Percentiles rank a stretch among this genome's conserved stretches.
These are phyloP conservation scores for Metarhizium anisopliae DNA, from an alignment of 2,329 filamentous ascomycete genomes.

Conservation along the genomic window DNA sequence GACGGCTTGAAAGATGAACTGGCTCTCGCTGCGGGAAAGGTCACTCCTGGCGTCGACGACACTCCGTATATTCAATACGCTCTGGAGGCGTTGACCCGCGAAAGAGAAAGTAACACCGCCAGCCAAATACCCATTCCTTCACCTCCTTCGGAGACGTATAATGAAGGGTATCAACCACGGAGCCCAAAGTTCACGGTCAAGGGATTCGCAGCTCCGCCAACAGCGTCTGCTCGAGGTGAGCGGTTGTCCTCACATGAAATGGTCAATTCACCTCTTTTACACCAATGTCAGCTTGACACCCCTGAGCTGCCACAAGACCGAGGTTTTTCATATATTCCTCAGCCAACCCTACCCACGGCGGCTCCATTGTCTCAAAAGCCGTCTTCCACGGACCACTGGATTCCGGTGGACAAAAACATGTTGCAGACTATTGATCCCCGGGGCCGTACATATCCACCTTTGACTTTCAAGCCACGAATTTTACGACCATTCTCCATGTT, in stretches of 20 bases:
- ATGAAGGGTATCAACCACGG: conserved; percentile 18
- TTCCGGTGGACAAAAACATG: conserved; percentile 24
- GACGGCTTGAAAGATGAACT: conserved; percentile 42
- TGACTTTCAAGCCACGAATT: conserved; percentile 64
- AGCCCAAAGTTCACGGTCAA: background rate
- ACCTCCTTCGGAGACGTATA: conserved; percentile 22
- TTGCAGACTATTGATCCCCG: conserved; percentile 28
- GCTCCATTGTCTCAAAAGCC: conserved; percentile 1
- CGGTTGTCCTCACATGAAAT: background rate
- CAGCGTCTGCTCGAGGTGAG: background rate
- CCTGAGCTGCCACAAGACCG: background rate
- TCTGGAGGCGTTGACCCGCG: conserved; percentile 74
- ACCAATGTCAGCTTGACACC: background rate
- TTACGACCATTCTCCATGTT: conserved; percentile 59
- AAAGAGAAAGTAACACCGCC: conserved; percentile 52
- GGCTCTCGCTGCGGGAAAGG: conserved; percentile 38
- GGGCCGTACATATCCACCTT: conserved; percentile 32
- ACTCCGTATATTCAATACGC: conserved; percentile 85
- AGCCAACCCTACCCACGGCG: conserved; percentile 3
- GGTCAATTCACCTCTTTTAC: background rate
- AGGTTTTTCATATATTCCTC: background rate
- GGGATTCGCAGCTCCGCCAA: background rate
- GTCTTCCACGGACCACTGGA: conserved; percentile 16
- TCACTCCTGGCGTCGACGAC: conserved; percentile 74
- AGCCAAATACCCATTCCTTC: conserved; percentile 37